Conservation (phyloP, 139 green algal genomes). For the Micromonas pusilla region DNA sequence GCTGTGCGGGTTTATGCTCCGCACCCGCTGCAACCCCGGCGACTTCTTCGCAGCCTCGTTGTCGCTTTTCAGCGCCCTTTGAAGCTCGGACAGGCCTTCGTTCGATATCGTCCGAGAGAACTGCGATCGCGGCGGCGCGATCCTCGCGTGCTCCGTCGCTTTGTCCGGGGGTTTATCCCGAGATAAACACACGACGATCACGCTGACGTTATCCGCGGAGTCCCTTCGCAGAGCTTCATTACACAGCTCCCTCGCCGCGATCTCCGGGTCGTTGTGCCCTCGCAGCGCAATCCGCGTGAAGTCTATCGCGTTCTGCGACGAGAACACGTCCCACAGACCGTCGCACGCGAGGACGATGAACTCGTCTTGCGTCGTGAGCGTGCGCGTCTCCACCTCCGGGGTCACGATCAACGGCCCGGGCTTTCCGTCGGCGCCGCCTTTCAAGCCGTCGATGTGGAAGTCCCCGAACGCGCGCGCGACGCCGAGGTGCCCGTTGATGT, state of each 20-base stretch:
- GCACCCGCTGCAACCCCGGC: not conserved
- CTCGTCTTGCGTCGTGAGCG: conserved; percentile 39
- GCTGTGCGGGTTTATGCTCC: not conserved
- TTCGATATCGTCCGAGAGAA: not conserved
- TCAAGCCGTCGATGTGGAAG: conserved; percentile 44
- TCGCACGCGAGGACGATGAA: conserved; percentile 52
- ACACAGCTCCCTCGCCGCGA: conserved; percentile 36
- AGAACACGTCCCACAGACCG: conserved; percentile 53
- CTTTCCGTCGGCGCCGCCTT: conserved; percentile 8
- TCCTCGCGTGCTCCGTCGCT: not conserved
- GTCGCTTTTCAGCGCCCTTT: not conserved
- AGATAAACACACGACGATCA: conserved; percentile 44
- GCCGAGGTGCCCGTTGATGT: conserved; percentile 47
- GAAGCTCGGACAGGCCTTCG: not conserved
- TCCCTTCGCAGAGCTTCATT: conserved; percentile 42
- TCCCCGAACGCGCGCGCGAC: conserved; percentile 45
- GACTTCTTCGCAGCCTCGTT: not conserved
- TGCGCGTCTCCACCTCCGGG: conserved; percentile 6
- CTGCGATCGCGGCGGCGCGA: not conserved
- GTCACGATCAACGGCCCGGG: conserved; percentile 11
- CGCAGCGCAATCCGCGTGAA: conserved; percentile 38
- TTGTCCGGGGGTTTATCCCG: conserved; percentile 32
- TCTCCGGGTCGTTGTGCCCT: conserved; percentile 46
- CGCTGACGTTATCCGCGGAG: conserved; percentile 46
- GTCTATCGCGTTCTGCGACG: conserved; percentile 41